These are phyloP conservation scores for Calocybe cyanea DNA, from an alignment of 768 basidiomycete genomes.

Conservation along the genomic window DNA sequence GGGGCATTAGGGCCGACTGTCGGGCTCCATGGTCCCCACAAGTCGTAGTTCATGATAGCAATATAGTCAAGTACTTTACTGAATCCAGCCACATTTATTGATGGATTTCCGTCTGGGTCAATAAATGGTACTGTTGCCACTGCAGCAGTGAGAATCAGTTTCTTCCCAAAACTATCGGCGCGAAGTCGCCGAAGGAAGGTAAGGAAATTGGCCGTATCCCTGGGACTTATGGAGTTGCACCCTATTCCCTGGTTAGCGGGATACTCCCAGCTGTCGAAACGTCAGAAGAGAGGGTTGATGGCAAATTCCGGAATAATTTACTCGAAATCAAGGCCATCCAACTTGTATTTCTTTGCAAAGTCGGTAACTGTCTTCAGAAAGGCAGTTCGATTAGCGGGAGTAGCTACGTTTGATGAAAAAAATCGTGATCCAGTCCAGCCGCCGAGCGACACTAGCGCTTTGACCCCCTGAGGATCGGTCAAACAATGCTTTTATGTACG, in stretches of 20 bases:
- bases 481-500: background rate
- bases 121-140: conserved; percentile 38
- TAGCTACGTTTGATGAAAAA: conserved; percentile 62
- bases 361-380: conserved; percentile 58
- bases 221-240: conserved; percentile 59
- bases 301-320: conserved; percentile 20
- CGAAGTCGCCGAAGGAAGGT: conserved; percentile 75
- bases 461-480: conserved; percentile 41
- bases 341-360: conserved; percentile 47
- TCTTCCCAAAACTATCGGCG: conserved; percentile 42
- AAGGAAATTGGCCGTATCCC: conserved; percentile 78
- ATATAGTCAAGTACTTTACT: conserved; percentile 58
- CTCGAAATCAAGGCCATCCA: conserved; percentile 62
- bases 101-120: conserved; percentile 48
- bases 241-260: conserved; percentile 65
- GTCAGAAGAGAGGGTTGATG: background rate
- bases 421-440: conserved; percentile 66
- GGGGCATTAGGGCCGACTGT: conserved; percentile 85
- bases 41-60: conserved; percentile 67
- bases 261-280: conserved; percentile 77
- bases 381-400: conserved; percentile 52
- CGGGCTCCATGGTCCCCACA: conserved; percentile 61
- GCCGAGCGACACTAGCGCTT: conserved; percentile 58
- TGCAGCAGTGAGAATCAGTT: conserved; percentile 56
- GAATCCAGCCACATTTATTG: conserved; percentile 67